These are phyloP conservation scores for Tuber brumale DNA, from an alignment of 495 filamentous ascomycete species.

Conservation along the genomic window DNA sequence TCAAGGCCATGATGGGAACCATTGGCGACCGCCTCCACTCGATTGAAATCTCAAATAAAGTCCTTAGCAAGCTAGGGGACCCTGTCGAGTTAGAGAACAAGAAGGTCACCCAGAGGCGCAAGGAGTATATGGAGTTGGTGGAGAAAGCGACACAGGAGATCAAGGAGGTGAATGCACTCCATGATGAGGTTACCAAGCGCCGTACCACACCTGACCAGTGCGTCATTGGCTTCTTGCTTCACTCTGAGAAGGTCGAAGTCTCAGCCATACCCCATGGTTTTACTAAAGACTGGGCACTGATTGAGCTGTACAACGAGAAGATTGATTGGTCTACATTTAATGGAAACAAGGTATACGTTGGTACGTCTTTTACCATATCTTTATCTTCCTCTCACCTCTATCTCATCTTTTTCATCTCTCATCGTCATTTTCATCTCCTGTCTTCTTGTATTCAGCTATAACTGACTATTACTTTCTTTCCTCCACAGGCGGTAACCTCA, in stretches of 20 bases:
- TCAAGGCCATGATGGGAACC: neutral
- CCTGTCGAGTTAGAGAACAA: neutral
- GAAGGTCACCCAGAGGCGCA: neutral
- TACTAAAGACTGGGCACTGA: slow-evolving; percentile 13
- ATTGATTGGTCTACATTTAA: slow-evolving; percentile 15
- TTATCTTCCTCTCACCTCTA: slow-evolving; percentile 3
- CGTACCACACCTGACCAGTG: neutral
- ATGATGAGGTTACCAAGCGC: slow-evolving; percentile 12
- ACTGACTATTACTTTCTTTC: neutral
- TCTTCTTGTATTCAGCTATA: neutral
- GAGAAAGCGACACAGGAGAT: slow-evolving; percentile 2
- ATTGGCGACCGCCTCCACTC: neutral
- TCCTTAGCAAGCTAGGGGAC: neutral
- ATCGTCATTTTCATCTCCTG: neutral
- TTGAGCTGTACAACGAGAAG: slow-evolving; percentile 11
- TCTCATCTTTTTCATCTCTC: neutral
- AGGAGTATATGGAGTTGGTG: neutral
- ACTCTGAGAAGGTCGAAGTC: neutral
- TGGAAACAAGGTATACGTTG: slow-evolving; percentile 14
- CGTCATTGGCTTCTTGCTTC: slow-evolving; percentile 10
- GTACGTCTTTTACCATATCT: slow-evolving; percentile 14
- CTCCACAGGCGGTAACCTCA: neutral
- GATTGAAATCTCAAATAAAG: neutral
- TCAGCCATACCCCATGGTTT: neutral
- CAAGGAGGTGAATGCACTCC: slow-evolving; percentile 7